Evolutionary conservation across 352 stramenopile species (phyloP).

Genomic region (Globisporangium ultimum): DNA sequence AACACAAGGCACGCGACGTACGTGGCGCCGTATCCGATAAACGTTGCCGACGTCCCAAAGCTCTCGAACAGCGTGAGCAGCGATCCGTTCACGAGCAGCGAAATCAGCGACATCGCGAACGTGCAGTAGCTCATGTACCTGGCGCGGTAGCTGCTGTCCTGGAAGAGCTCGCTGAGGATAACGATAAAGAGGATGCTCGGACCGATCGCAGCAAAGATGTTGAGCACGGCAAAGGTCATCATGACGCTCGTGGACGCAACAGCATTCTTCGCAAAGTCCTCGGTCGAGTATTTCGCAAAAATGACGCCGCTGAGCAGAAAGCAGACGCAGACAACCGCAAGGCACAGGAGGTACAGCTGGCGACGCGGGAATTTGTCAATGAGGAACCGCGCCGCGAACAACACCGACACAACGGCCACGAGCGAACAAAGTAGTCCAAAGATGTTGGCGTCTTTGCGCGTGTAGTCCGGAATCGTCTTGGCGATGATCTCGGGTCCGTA

Average conservation of each 20-base stretch:
- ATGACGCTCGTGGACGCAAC: slow-evolving; percentile 54
- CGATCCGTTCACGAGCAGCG: slow-evolving; percentile 77
- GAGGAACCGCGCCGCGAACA: slow-evolving; percentile 64
- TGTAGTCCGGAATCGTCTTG: slow-evolving; percentile 56
- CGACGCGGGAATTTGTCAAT: slow-evolving; percentile 65
- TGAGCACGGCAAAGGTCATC: slow-evolving; percentile 64
- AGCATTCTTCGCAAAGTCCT: slow-evolving; percentile 49
- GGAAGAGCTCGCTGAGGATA: slow-evolving; percentile 83
- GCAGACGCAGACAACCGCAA: slow-evolving; percentile 61
- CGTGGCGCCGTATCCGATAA: slow-evolving; percentile 55
- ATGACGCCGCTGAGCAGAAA: slow-evolving; percentile 66
- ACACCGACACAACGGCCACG: slow-evolving; percentile 62
- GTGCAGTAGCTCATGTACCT: slow-evolving; percentile 89
- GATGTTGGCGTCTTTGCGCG: slow-evolving; percentile 64
- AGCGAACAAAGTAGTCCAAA: slow-evolving; percentile 72
- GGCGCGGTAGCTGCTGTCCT: slow-evolving; percentile 75
- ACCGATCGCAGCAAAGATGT: slow-evolving; percentile 69
- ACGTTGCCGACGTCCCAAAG: slow-evolving; percentile 62
- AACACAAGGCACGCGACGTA: slow-evolving; percentile 71
- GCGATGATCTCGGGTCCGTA: slow-evolving; percentile 84
- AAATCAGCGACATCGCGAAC: slow-evolving; percentile 86
- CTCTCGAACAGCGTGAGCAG: slow-evolving; percentile 75
- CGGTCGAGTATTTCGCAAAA: slow-evolving; percentile 63
- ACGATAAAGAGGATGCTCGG: slow-evolving; percentile 82
- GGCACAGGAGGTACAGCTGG: slow-evolving; percentile 68